Evolutionary conservation across 164 flowering plant species (phyloP), one percentile per base, ranked within the genome.

Genomic region (Echeveria elegans): DNA sequence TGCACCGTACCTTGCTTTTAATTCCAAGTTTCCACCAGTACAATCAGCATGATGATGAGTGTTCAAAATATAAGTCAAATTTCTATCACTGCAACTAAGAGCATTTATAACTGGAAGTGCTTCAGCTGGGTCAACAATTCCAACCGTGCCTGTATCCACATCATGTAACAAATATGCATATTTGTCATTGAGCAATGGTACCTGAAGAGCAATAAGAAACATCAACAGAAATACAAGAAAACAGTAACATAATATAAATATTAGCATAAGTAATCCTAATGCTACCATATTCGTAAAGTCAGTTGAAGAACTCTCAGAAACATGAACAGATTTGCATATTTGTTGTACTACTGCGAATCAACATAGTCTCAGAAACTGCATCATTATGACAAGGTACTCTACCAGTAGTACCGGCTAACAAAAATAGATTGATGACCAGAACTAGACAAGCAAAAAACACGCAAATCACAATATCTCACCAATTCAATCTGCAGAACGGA

Each of bases 121-220:
- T 81, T 93, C 98, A 69, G 98, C 88, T 64, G 98, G 98, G 75
- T 93, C 98, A 65, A 93, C 96, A 56, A 93, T 96, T 76, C 98
- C 97, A 74, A 93, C 96, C 11, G 96, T 89, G 63, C 97, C 98
- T 26, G 98, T 93, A 71, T 83, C 79, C 64, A 75, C 79, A 71
- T 93, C 98, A 81, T 86, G 88, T 69, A 93, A 76, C 56, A 93
- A 87, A 76, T 93, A 93, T 52, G 97, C 97, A 79, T 93, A 93
- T 74, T 90, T 93, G 77, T 93, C 98, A 63, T 69, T 78, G 68
- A 90, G 89, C 69, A 97, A 93, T 45, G 97, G 98, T 65, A 93
- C 89, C 98, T 93, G 80, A 70, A 56, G 43, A 70, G 14, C 36
- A 11, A 45, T 19, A 23, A 60, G 58, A 3, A 47, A 32, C 38